Evolutionary conservation across 2,329 filamentous ascomycete genomes (phyloP).

Genomic region (Penicillium sp.): DNA sequence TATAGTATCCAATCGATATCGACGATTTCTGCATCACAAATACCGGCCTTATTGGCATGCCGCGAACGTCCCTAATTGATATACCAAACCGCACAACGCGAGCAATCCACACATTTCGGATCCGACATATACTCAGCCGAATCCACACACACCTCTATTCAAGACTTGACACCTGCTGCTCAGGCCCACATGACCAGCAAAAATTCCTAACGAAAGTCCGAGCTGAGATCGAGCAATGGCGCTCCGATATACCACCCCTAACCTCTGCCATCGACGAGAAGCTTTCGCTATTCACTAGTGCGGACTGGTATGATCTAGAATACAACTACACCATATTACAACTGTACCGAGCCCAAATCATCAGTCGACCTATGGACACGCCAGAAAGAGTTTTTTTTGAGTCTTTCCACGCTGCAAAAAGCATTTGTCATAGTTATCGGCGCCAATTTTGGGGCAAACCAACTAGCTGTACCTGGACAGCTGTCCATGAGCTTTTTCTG

Average conservation of each 20-base stretch:
- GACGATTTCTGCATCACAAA: conserved; percentile 31
- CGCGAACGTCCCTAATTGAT: no score
- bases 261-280: neutral
- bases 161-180: no score
- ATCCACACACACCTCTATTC: conserved; percentile 12
- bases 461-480: conserved; percentile 25
- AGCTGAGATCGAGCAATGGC: conserved; percentile 4
- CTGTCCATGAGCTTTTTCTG: conserved; percentile 28
- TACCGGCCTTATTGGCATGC: no score
- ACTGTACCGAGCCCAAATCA: conserved; percentile 29
- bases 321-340: conserved; percentile 26
- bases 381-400: conserved; percentile 27
- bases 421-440: conserved; percentile 13
- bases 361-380: conserved; percentile 9
- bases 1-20: conserved; percentile 36
- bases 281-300: conserved; percentile 11
- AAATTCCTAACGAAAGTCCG: no score
- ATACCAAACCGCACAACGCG: no score
- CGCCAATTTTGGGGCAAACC: conserved; percentile 16
- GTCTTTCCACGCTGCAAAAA: conserved; percentile 19
- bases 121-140: no score
- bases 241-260: neutral
- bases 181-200: no score
- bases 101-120: no score
- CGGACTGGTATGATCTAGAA: conserved; percentile 18